These are phyloP conservation scores for Dinochytrium kinnereticum DNA, from an alignment of 371 early-diverging fungal genomes.

Conservation along the genomic window DNA sequence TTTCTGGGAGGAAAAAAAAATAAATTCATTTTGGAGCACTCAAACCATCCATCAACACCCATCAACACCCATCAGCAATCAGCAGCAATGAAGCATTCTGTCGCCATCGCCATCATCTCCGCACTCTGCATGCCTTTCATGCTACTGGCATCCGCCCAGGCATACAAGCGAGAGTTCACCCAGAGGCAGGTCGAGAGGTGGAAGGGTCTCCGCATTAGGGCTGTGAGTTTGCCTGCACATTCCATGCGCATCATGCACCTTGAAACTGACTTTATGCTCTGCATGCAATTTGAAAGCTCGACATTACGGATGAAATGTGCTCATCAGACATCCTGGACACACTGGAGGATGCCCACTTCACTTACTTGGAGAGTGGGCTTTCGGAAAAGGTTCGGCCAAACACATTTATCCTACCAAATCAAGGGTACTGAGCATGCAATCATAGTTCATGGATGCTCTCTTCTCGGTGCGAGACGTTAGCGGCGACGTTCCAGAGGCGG, in stretches of 20 bases:
- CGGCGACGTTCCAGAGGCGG: constrained; percentile 20
- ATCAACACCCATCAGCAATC: no score
- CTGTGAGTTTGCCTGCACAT: background rate
- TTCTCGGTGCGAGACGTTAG: constrained; percentile 16
- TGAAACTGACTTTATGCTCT: background rate
- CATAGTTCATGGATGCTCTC: constrained; percentile 17
- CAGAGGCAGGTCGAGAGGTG: background rate
- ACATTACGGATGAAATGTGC: constrained; percentile 21
- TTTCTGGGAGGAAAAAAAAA: no score
- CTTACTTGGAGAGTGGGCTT: constrained; percentile 14
- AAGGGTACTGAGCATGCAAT: no score
- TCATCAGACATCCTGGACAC: constrained; percentile 30
- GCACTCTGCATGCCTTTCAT: background rate
- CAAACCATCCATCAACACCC: background rate
- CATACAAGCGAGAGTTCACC: constrained; percentile 1
- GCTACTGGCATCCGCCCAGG: background rate
- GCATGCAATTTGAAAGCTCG: background rate
- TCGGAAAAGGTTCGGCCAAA: no score
- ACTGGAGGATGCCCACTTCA: constrained; percentile 29
- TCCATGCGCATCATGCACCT: background rate
- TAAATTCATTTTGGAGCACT: no score
- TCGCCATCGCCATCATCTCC: background rate
- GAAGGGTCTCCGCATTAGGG: background rate
- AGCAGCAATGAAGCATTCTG: background rate
- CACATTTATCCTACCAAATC: no score